Evolutionary conservation across 306 rosid genomes (phyloP).

Genomic region (Fragaria vesca): DNA sequence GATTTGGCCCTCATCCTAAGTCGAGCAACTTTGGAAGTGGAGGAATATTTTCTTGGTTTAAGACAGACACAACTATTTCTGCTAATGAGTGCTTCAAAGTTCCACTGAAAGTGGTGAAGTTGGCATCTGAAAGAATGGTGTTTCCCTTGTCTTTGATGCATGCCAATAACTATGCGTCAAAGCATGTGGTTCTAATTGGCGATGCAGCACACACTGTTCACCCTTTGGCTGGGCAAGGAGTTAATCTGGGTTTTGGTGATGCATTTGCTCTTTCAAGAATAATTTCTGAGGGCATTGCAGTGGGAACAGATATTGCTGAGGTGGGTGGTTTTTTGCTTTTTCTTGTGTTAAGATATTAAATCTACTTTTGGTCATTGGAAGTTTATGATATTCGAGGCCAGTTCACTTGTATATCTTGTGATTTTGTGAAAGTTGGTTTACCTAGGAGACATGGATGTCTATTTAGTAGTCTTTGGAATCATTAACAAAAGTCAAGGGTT

Average conservation of each 20-base stretch:
- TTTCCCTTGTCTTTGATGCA: conserved; percentile 83
- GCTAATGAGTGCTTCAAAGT: conserved; percentile 60
- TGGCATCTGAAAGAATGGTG: conserved; percentile 77
- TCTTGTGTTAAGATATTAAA: neutral
- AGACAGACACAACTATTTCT: conserved; percentile 40
- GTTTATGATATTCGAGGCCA: neutral
- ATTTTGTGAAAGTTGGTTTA: no score
- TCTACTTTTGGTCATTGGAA: neutral
- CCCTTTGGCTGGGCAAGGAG: conserved; percentile 98
- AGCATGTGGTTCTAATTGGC: conserved; percentile 70
- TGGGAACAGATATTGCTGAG: conserved; percentile 83
- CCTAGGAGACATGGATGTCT: neutral
- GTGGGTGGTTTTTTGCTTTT: conserved; percentile 36
- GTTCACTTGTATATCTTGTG: neutral
- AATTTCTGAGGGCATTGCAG: conserved; percentile 75
- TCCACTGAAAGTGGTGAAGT: conserved; percentile 67
- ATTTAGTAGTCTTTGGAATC: neutral
- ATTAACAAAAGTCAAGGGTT: neutral
- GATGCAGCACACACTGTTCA: conserved; percentile 96
- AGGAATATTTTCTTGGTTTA: conserved; percentile 71
- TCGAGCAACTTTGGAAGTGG: conserved; percentile 44
- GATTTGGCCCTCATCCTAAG: conserved; percentile 73
- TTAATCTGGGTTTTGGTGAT: conserved; percentile 89
- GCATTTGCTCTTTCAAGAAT: conserved; percentile 70
- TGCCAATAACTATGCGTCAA: conserved; percentile 69